A percentile compares a stretch with the other conserved stretches of the same genome.
Conservation (phyloP, 345 rosid species). For the Brassica napus region DNA sequence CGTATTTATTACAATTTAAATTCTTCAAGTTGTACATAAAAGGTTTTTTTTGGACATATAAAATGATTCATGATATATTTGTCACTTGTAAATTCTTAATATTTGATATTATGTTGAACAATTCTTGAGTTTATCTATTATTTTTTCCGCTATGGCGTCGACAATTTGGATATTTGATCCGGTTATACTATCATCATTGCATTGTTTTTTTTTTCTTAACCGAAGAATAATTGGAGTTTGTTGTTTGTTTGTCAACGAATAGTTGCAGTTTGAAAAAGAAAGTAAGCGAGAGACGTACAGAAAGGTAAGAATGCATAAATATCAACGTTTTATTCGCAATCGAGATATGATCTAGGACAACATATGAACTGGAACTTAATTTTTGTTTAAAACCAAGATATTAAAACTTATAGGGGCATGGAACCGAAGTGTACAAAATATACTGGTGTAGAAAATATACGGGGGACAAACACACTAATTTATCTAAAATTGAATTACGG, state of each 20-base stretch:
- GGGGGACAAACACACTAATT: not conserved
- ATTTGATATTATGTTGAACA: not conserved
- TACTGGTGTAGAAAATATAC: not conserved
- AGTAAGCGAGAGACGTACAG: conserved; percentile 24
- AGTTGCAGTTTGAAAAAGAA: not conserved
- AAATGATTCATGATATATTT: not conserved
- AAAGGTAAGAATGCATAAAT: not conserved
- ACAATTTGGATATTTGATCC: not conserved
- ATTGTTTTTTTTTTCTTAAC: not conserved
- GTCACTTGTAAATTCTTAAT: not conserved
- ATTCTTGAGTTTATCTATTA: not conserved
- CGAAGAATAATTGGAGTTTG: not conserved
- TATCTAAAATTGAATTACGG: not conserved
- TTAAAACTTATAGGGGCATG: not conserved
- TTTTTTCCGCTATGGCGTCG: not conserved
- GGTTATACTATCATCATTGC: conserved; percentile 6
- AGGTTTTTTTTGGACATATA: not conserved
- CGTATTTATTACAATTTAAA: too few species aligned
- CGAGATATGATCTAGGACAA: conserved; percentile 5
- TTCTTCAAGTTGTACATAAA: not conserved
- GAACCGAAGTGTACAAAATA: not conserved
- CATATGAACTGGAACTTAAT: not conserved
- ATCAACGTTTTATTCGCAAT: conserved; percentile 10
- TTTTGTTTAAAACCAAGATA: not conserved
- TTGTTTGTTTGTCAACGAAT: not conserved